Conservation (phyloP, 2,329 filamentous ascomycete species). For the Aspergillus ruber region DNA sequence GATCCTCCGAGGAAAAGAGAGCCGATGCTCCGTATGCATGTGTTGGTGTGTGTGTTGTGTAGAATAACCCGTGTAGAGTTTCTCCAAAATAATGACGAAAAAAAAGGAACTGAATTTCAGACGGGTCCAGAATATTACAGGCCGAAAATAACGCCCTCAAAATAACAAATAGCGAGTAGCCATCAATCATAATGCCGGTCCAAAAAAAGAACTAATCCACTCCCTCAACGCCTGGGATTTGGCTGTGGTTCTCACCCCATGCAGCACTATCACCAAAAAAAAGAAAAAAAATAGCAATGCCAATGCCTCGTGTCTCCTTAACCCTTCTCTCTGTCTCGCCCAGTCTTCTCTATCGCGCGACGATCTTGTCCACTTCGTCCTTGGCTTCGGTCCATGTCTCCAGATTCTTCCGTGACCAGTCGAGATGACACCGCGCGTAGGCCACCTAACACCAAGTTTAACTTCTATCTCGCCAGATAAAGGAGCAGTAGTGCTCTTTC, state of each 20-base stretch:
- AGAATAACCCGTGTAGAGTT: not conserved
- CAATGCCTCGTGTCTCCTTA: no score
- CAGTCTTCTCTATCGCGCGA: slow-evolving; percentile 24
- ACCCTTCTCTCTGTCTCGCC: no score
- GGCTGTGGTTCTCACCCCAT: not conserved
- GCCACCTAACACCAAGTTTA: slow-evolving; percentile 57
- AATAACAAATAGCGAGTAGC: not conserved
- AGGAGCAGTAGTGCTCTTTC: not conserved
- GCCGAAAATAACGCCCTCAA: not conserved
- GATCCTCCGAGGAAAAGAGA: not conserved
- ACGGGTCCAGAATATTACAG: not conserved
- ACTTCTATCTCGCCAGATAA: not conserved
- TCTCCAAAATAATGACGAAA: not conserved
- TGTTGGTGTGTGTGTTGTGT: not conserved
- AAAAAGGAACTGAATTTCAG: not conserved
- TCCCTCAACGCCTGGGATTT: not conserved
- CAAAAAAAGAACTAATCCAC: not conserved
- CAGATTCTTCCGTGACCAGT: slow-evolving; percentile 87
- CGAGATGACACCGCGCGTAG: slow-evolving; percentile 85
- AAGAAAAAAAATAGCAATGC: not conserved
- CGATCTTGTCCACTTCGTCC: slow-evolving; percentile 82
- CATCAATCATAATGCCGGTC: not conserved
- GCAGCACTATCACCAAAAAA: not conserved
- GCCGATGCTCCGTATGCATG: not conserved
- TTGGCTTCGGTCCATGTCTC: slow-evolving; percentile 90